Evolutionary conservation across 306 rosid genomes (phyloP).

Genomic region (Trichosanthes cucumerina): DNA sequence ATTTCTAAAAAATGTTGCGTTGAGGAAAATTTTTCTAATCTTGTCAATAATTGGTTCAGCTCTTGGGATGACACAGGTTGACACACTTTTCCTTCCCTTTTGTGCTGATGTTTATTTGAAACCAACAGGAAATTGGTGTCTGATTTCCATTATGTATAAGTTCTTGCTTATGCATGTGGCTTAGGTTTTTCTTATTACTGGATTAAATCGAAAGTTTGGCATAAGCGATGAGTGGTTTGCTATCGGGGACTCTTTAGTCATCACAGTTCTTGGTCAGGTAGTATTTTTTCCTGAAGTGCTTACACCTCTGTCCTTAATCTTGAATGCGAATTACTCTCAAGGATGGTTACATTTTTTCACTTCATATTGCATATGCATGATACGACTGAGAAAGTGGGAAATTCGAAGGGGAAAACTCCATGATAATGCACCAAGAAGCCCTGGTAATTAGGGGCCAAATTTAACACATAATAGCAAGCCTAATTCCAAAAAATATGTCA

Average conservation of each 20-base stretch:
- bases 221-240: constrained; percentile 96
- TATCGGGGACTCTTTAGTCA: constrained; percentile 85
- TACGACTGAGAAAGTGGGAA: neutral
- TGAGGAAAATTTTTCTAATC: constrained; percentile 61
- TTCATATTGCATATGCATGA: constrained; percentile 3
- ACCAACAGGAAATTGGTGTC: constrained; percentile 4
- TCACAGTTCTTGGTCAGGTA: constrained; percentile 95
- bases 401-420: constrained; percentile 41
- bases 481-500: neutral
- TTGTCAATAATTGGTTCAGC: constrained; percentile 65
- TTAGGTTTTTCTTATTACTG: constrained; percentile 84
- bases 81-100: neutral
- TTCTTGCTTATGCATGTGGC: constrained; percentile 4
- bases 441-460: constrained; percentile 13
- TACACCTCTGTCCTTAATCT: neutral
- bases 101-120: neutral
- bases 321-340: neutral
- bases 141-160: neutral
- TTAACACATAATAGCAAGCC: neutral
- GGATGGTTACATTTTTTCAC: neutral
- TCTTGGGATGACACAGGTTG: constrained; percentile 95
- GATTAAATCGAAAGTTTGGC: constrained; percentile 68
- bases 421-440: constrained; percentile 82
- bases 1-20: constrained; percentile 68
- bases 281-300: neutral